A percentile compares a stretch with the other conserved stretches of the same genome.
phyloP scores from a whole-genome alignment of 2,329 filamentous ascomycete species.

The Sporothrix brunneoviolacea region DNA sequence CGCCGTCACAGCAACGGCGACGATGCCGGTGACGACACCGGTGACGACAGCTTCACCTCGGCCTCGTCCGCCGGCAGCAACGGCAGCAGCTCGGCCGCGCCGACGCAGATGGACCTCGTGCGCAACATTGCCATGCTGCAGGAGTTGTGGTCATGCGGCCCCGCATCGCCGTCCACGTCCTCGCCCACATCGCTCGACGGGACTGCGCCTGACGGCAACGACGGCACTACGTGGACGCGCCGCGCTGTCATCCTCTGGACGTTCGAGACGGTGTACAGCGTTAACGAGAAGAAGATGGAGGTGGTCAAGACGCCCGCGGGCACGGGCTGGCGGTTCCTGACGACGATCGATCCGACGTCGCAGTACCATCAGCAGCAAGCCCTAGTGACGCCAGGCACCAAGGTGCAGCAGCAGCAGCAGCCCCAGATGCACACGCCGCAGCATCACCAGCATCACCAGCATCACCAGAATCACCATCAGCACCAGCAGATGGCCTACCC shows the following conservation, averaged over 20 bases:
- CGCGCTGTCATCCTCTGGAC: constrained; percentile 58
- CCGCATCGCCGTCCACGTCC: constrained; percentile 27
- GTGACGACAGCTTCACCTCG: constrained; percentile 20
- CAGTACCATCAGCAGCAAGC: constrained; percentile 48
- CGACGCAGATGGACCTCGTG: constrained; percentile 49
- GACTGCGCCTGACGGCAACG: neutral
- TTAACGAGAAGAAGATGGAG: constrained; percentile 36
- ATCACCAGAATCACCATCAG: constrained; percentile 9
- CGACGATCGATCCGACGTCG: constrained; percentile 53
- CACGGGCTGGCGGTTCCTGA: constrained; percentile 57
- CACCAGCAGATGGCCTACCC: constrained; percentile 18
- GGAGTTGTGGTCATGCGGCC: constrained; percentile 53
- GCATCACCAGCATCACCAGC: neutral
- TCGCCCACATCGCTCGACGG: no score
- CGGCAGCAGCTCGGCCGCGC: constrained; percentile 17
- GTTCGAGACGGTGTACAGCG: constrained; percentile 46
- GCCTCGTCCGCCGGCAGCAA: constrained; percentile 21
- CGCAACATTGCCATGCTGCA: constrained; percentile 60
- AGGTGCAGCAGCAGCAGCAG: constrained; percentile 9
- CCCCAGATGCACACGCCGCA: constrained; percentile 4
- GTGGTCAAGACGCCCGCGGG: constrained; percentile 44
- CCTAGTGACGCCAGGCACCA: constrained; percentile 24
- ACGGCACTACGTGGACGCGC: constrained; percentile 45
- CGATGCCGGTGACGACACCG: constrained; percentile 23
- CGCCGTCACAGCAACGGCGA: constrained; percentile 14